phyloP scores from a whole-genome alignment of 805 yeast genomes.

The Starmerella lactis-condensi region DNA sequence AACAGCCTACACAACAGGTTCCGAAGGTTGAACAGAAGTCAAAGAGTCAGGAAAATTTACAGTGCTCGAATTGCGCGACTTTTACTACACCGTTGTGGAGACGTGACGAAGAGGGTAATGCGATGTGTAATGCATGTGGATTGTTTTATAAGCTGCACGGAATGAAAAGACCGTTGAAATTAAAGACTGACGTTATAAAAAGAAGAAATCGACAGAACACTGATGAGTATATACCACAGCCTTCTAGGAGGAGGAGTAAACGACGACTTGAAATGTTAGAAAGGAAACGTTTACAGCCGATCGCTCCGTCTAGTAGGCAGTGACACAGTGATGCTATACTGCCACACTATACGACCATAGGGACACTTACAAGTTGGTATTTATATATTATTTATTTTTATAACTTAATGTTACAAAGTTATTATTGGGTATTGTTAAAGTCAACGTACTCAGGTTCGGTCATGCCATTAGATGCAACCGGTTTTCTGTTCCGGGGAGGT shows the following conservation, averaged over 20 bases:
- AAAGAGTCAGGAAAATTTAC: conserved; percentile 7
- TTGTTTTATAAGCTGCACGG: conserved; percentile 83
- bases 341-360: no score
- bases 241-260: conserved; percentile 5
- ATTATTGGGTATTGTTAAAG: no score
- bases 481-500: no score
- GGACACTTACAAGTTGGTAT: no score
- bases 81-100: conserved; percentile 91
- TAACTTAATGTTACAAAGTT: no score
- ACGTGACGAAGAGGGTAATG: conserved; percentile 77
- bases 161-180: conserved; percentile 74
- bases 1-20: conserved; percentile 2
- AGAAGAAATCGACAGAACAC: conserved; percentile 48
- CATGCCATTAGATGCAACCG: no score
- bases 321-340: conserved; percentile 1
- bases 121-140: conserved; percentile 93
- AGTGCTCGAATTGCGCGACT: conserved; percentile 76
- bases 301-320: conserved; percentile 5
- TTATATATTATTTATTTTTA: no score
- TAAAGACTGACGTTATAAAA: conserved; percentile 83
- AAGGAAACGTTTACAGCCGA: conserved; percentile 2
- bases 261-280: conserved; percentile 1
- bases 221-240: conserved; percentile 18
- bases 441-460: no score
- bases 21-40: conserved; percentile 1